A percentile compares a stretch with the other conserved stretches of the same genome.
Evolutionary conservation across 148 eudicot genomes (phyloP).

Genomic region (Cornus controversa): DNA sequence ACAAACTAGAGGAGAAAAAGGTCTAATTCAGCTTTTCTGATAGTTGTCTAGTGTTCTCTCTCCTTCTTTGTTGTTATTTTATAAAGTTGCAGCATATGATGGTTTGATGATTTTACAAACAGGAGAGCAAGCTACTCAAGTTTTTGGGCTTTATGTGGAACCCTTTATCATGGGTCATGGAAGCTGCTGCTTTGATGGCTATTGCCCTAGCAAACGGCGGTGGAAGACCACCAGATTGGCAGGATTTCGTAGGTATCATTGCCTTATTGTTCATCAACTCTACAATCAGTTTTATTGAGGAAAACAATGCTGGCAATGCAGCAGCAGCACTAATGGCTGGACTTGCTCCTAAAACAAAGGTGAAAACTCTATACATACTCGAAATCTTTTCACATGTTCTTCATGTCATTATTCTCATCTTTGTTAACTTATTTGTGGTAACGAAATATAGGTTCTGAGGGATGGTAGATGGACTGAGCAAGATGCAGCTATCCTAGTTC

Average conservation of each 20-base stretch:
- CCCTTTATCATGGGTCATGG: slow-evolving; percentile 51
- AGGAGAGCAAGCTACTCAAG: slow-evolving; percentile 43
- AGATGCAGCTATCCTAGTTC: slow-evolving; percentile 35
- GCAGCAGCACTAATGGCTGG: slow-evolving; percentile 33
- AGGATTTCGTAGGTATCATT: slow-evolving; percentile 36
- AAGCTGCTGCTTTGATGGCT: slow-evolving; percentile 43
- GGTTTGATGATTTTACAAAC: not conserved
- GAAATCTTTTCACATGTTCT: no score
- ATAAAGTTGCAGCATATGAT: not conserved
- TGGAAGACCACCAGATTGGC: slow-evolving; percentile 36
- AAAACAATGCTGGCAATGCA: slow-evolving; percentile 40
- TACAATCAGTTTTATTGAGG: slow-evolving; percentile 34
- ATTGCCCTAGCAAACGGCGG: slow-evolving; percentile 30
- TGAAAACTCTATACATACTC: no score
- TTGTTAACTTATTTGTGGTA: no score
- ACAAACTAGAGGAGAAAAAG: slow-evolving; percentile 22
- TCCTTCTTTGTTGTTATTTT: no score
- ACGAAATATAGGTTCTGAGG: slow-evolving; percentile 20
- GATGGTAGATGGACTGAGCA: slow-evolving; percentile 39
- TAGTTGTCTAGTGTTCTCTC: no score
- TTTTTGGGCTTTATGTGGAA: slow-evolving; percentile 51
- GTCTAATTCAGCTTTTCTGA: not conserved
- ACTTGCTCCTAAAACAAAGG: slow-evolving; percentile 34
- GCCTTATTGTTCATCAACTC: slow-evolving; percentile 25
- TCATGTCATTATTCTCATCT: no score